Evolutionary conservation across 2,329 filamentous ascomycete species (phyloP).

Genomic region (Pseudogymnoascus sp.): DNA sequence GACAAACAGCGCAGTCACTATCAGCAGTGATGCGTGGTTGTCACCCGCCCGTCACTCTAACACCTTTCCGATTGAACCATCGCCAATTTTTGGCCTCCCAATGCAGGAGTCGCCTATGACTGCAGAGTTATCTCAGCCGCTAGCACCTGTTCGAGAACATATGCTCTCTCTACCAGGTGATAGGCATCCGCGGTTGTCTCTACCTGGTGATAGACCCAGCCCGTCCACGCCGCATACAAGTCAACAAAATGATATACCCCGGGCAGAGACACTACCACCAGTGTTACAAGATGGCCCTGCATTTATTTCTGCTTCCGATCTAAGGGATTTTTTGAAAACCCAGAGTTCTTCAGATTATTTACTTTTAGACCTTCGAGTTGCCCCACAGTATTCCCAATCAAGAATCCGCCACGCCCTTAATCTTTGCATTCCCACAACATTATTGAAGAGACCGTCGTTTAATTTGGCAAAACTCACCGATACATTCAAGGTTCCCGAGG

Average conservation of each 20-base stretch:
- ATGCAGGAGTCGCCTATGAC: slow-evolving; percentile 39
- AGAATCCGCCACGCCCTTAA: slow-evolving; percentile 77
- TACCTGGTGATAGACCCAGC: slow-evolving; percentile 40
- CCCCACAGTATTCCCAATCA: slow-evolving; percentile 68
- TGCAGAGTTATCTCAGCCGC: slow-evolving; percentile 31
- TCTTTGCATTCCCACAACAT: slow-evolving; percentile 87
- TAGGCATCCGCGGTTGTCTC: slow-evolving; percentile 45
- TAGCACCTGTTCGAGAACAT: slow-evolving; percentile 16
- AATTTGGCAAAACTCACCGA: slow-evolving; percentile 80
- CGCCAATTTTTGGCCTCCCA: slow-evolving; percentile 34
- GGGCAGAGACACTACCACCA: slow-evolving; percentile 46
- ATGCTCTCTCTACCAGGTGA: slow-evolving; percentile 34
- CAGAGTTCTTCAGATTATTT: slow-evolving; percentile 37
- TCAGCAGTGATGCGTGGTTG: background rate
- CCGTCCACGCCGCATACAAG: slow-evolving; percentile 30
- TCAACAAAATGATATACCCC: slow-evolving; percentile 17
- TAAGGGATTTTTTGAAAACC: slow-evolving; percentile 47
- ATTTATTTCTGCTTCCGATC: slow-evolving; percentile 45
- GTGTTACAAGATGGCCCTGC: slow-evolving; percentile 38
- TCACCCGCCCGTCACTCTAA: background rate
- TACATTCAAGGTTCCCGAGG: slow-evolving; percentile 66
- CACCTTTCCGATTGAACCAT: slow-evolving; percentile 13
- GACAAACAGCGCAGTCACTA: background rate
- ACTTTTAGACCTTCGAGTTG: slow-evolving; percentile 77
- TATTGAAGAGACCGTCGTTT: slow-evolving; percentile 85